Base-by-base conservation (phyloP, 108 stramenopile genomes). In the Mayamaea pseudoterrestris region DNA sequence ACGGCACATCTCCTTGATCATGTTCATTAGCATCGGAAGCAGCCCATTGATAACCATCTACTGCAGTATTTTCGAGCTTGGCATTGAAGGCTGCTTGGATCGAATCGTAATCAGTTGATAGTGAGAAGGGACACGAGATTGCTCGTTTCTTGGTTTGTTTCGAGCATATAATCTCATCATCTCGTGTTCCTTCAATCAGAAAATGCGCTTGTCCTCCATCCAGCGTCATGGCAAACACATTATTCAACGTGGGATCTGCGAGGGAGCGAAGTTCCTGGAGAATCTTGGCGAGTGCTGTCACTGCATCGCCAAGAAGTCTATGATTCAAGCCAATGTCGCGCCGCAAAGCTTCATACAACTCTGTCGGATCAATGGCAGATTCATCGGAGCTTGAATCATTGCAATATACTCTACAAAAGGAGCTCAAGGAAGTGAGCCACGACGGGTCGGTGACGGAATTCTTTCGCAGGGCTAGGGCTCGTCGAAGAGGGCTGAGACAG, bases 271-370 rank as follows among this genome's bases (percentile, higher is more conserved):
- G 35, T 30, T 40, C 9, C 12, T 46, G 44, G 24, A 61, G 34
- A 12, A 68, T 27, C 1, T 27, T n/a, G 16, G 47, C 36, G 16
- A 71, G 27, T 16, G 55, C 58, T 30, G 45, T 55, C n/a, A 63
- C 49, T 4, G 60, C 65, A 54, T 73, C 71, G 1, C 65, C 71
- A 14, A 73, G 35, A 30, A 55, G 32, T 5, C 2, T 27, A 7
- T 42, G 5, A 20, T 37, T 22, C 13, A 50, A 14, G 5, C 31
- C 48, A 17, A 41, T 5, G 39, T 21, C 4, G 32, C 30, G 30
- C 3, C 29, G 17, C 16, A 34, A 49, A n/a, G 29, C 27, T 21
- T 22, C 44, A 21, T 25, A 44, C 41, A 41, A 11, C 2, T n/a
- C 23, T 22, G 16, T 25, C 44, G 22, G 3, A 44, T 44, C 22